phyloP scores from a whole-genome alignment of 2,329 filamentous ascomycete species.

The Daldinia sp. region DNA sequence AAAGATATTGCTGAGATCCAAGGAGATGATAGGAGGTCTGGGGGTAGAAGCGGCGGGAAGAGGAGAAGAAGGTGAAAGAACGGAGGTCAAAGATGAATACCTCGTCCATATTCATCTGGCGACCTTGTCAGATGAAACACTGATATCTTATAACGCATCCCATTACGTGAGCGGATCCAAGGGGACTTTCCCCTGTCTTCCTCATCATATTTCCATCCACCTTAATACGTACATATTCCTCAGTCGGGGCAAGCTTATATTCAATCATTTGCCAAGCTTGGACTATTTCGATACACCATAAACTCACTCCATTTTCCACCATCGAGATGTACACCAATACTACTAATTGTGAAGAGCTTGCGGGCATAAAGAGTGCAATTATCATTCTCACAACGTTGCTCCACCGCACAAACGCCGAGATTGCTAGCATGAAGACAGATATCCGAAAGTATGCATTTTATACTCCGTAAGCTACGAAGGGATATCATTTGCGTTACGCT shows the following conservation, averaged over 20 bases:
- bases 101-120: not conserved
- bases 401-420: too few relatives aligned
- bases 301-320: too few relatives aligned
- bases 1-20: slow-evolving; percentile 67
- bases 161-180: not conserved
- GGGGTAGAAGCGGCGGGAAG: slow-evolving; percentile 32
- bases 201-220: not conserved
- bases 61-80: slow-evolving; percentile 41
- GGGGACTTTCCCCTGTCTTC: not conserved
- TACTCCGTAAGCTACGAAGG: too few relatives aligned
- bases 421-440: too few relatives aligned
- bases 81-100: not conserved
- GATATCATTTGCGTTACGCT: too few relatives aligned
- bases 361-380: too few relatives aligned
- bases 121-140: not conserved
- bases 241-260: not conserved
- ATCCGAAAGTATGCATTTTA: too few relatives aligned
- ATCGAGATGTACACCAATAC: too few relatives aligned
- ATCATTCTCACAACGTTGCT: too few relatives aligned
- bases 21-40: slow-evolving; percentile 26
- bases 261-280: too few relatives aligned
- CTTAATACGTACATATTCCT: not conserved
- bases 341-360: too few relatives aligned
- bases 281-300: not conserved
- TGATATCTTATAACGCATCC: not conserved